Evolutionary conservation across 768 basidiomycete genomes (phyloP), one percentile per base, ranked within the genome.

Genomic region (Leccinum imitatum): DNA sequence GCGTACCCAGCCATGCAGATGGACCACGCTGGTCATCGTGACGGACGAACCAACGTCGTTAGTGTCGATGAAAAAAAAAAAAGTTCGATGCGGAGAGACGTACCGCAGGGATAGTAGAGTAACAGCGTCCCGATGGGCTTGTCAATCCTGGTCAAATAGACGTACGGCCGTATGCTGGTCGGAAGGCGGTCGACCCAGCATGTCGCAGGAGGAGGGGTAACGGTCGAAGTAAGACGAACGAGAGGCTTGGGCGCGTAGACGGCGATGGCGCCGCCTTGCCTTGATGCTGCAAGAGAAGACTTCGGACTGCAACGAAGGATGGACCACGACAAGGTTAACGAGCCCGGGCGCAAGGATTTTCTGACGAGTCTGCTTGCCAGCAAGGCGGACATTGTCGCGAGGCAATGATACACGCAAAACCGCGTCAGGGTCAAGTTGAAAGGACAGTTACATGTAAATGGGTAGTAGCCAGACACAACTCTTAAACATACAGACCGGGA

Each of bases 1-100:
- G 91, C 87, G 66, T 95, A 95, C 2, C 92, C 87, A 0, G 94
- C 94, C 91, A 99, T 96, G 7, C 93, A 92, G 68, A 99, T 97
- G 10, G 94, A 93, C 97, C 97, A 99, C 8, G 95, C 97, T 99
- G 27, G 44, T 19, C 65, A 13, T 30, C 21, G n/a, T 35, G 14
- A 15, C n/a, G 31, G 50, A 57, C 37, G 17, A 46, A 23, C 1
- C 33, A 10, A 35, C 0, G 33, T 35, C 21, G 37, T 58, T 37
- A 58, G 54, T 23, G 25, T 35, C 15, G n/a, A 15, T 23, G 27
- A 11, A 7, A 27, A 19, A 44, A 44, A n/a, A 44, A 44, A n/a
- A 19, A 13, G 31, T 33, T 11, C 7, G 27, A 27, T 31, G 21
- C 2, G 7, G 6, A 56, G 30, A 47, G 53, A 84, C 88, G 66